Percentiles rank a stretch among this genome's conserved stretches.
Evolutionary conservation across 2,329 filamentous ascomycete species (phyloP).

Genomic region (Cytospora piceae): DNA sequence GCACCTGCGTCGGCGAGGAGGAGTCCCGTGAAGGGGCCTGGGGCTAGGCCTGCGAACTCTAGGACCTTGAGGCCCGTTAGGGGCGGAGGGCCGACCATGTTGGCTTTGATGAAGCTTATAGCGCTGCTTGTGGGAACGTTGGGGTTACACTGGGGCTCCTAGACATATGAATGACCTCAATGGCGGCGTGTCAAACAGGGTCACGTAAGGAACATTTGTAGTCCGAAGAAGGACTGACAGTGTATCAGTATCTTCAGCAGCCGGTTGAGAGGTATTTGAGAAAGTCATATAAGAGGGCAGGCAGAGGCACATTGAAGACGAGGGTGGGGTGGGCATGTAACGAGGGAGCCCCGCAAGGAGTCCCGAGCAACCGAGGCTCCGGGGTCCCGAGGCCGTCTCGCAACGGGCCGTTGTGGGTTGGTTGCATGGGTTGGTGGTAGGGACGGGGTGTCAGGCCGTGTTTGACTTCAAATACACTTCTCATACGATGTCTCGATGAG

Average conservation of each 20-base stretch:
- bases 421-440: too few relatives aligned
- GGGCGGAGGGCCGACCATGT: slow-evolving; percentile 46
- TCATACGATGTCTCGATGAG: too few relatives aligned
- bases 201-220: slow-evolving; percentile 3
- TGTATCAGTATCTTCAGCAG: neutral
- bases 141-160: neutral
- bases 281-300: neutral
- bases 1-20: slow-evolving; percentile 90
- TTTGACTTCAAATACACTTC: too few relatives aligned
- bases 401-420: too few relatives aligned
- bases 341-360: slow-evolving; percentile 12
- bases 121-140: neutral
- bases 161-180: neutral
- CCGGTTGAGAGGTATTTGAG: neutral
- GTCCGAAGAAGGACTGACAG: neutral
- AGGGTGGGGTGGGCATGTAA: neutral
- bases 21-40: slow-evolving; percentile 84
- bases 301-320: neutral
- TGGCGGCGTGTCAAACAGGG: neutral
- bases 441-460: too few relatives aligned
- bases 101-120: slow-evolving; percentile 6
- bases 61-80: slow-evolving; percentile 60
- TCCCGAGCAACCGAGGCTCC: slow-evolving; percentile 14
- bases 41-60: slow-evolving; percentile 65
- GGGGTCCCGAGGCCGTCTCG: too few relatives aligned